A percentile compares a stretch with the other conserved stretches of the same genome.
phyloP scores from a whole-genome alignment of 176 grass and related monocot genomes.

The Sorghum bicolor region Sorghum_bicolor_NCBIv3 NC_012873.2:65335001-65335500 shows the following conservation, averaged over 20 bases:
- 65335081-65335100: neutral
- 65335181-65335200: neutral
- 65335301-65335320: conserved; percentile 99
- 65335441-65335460: too few species aligned
- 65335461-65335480: too few species aligned
- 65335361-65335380: conserved; percentile 9
- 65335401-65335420: neutral
- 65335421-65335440: neutral
- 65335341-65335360: conserved; percentile 12
- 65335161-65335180: neutral
- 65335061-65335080: neutral
- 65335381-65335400: neutral
- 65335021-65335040: neutral
- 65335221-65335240: conserved; percentile 62
- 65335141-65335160: conserved; percentile 11
- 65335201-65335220: conserved; percentile 8
- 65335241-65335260: conserved; percentile 94
- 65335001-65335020: neutral
- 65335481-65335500: too few species aligned
- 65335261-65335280: conserved; percentile 98
- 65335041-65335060: neutral
- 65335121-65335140: neutral
- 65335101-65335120: conserved; percentile 16
- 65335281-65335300: conserved; percentile 76
- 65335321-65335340: conserved; percentile 65